Percentiles rank a stretch among this genome's conserved stretches.
Evolutionary conservation across 2,329 filamentous ascomycete genomes (phyloP).

Genomic region (Epichloe elymi): DNA sequence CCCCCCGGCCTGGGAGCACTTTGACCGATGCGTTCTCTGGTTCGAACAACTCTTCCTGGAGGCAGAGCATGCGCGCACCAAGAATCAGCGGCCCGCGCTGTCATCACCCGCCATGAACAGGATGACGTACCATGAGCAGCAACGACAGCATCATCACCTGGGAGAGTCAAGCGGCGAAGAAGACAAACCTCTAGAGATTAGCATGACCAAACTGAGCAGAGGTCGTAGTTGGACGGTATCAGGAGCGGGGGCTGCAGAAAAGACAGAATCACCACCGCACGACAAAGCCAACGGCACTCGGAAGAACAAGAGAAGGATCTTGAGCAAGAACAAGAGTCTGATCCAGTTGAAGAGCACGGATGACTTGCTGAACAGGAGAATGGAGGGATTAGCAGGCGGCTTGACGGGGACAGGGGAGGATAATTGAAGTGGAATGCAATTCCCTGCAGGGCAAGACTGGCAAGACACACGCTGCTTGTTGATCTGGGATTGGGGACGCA

Average conservation of each 20-base stretch:
- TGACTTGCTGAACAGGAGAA: slow-evolving; percentile 41
- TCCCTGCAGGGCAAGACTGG: slow-evolving; percentile 80
- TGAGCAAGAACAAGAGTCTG: slow-evolving; percentile 32
- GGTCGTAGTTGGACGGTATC: slow-evolving; percentile 19
- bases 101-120: not conserved
- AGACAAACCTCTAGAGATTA: slow-evolving; percentile 72
- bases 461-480: slow-evolving; percentile 84
- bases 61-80: slow-evolving; percentile 28
- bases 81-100: slow-evolving; percentile 5
- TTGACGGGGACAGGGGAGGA: slow-evolving; percentile 38
- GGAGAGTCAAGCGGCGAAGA: slow-evolving; percentile 64
- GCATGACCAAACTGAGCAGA: slow-evolving; percentile 37
- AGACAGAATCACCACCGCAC: slow-evolving; percentile 7
- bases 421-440: slow-evolving; percentile 37
- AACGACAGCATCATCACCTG: slow-evolving; percentile 16
- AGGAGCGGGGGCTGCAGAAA: slow-evolving; percentile 13
- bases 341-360: slow-evolving; percentile 44
- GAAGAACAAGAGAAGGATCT: slow-evolving; percentile 16
- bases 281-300: slow-evolving; percentile 3
- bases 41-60: slow-evolving; percentile 61
- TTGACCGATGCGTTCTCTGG: slow-evolving; percentile 68
- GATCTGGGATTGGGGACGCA: not conserved
- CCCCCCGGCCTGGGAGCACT: slow-evolving; percentile 84
- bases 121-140: slow-evolving; percentile 4
- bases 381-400: slow-evolving; percentile 43